A percentile compares a stretch with the other conserved stretches of the same genome.
Conservation (phyloP, 1,284 basidiomycete species). For the Tilletia indica region DNA sequence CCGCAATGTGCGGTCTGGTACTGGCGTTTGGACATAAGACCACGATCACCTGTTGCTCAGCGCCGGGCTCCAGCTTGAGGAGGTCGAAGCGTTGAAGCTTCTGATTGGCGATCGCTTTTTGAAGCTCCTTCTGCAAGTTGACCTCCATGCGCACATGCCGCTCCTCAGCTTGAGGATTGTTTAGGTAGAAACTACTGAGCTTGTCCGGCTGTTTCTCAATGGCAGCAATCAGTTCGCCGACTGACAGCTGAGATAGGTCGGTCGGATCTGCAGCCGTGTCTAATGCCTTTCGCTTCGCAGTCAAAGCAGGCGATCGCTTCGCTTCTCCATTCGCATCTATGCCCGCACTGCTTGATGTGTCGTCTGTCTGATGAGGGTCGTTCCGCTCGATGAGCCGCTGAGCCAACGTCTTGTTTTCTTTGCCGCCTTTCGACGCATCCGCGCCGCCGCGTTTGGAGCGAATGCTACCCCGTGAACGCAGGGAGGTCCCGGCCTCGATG, state of each 20-base stretch:
- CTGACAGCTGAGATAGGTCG: slow-evolving; percentile 57
- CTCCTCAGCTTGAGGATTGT: slow-evolving; percentile 59
- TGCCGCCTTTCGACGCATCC: not conserved
- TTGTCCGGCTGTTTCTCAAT: slow-evolving; percentile 58
- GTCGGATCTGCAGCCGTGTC: slow-evolving; percentile 44
- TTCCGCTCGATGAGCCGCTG: slow-evolving; percentile 7
- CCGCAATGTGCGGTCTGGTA: slow-evolving; percentile 59
- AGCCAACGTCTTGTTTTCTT: slow-evolving; percentile 21
- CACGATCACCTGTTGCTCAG: slow-evolving; percentile 57
- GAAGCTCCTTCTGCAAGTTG: slow-evolving; percentile 58
- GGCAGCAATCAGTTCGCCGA: slow-evolving; percentile 58
- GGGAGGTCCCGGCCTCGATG: slow-evolving; percentile 43
- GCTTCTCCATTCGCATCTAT: not conserved
- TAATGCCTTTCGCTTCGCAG: slow-evolving; percentile 47
- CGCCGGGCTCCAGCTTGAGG: slow-evolving; percentile 54
- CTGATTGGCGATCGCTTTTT: slow-evolving; percentile 54
- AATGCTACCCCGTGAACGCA: slow-evolving; percentile 3
- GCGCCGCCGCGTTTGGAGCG: not conserved
- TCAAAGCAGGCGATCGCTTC: slow-evolving; percentile 29
- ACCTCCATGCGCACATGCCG: slow-evolving; percentile 59
- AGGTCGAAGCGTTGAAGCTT: slow-evolving; percentile 57
- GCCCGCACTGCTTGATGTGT: not conserved
- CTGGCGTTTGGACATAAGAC: slow-evolving; percentile 60
- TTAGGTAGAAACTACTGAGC: slow-evolving; percentile 56
- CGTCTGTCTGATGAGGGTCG: not conserved